Conservation (phyloP, 2,329 filamentous ascomycete species). For the Arachnopeziza araneosa region DNA sequence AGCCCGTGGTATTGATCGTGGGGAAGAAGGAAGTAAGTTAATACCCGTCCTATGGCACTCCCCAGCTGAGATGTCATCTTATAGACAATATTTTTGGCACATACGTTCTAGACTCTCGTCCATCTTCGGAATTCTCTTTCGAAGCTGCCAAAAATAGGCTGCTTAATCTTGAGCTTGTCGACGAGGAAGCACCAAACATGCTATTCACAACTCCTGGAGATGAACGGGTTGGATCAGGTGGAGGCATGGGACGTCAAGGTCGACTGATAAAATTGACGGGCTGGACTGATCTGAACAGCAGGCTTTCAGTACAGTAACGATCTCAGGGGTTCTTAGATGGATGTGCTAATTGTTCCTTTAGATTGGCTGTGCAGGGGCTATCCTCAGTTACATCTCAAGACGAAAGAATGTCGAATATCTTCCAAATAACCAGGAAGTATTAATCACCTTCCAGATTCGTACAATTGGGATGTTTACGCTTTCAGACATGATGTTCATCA, state of each 20-base stretch:
- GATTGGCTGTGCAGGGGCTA: conserved; percentile 80
- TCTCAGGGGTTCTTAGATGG: neutral
- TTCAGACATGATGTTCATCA: conserved; percentile 65
- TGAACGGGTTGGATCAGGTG: conserved; percentile 26
- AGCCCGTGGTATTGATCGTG: conserved; percentile 23
- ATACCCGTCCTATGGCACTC: neutral
- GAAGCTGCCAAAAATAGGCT: conserved; percentile 63
- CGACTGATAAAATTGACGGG: conserved; percentile 64
- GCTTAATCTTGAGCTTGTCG: conserved; percentile 44
- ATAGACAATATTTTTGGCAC: conserved; percentile 35
- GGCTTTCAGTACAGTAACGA: conserved; percentile 50
- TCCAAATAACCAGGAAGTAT: conserved; percentile 50
- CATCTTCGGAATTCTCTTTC: conserved; percentile 67
- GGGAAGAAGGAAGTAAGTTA: conserved; percentile 22
- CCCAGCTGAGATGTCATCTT: neutral
- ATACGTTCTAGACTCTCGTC: conserved; percentile 58
- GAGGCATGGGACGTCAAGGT: conserved; percentile 50
- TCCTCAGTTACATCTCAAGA: conserved; percentile 73
- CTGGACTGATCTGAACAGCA: conserved; percentile 68
- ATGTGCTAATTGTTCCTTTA: conserved; percentile 13
- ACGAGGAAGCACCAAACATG: conserved; percentile 41
- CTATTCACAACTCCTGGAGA: conserved; percentile 59
- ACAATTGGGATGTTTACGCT: conserved; percentile 72
- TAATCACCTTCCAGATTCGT: conserved; percentile 53
- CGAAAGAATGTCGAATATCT: conserved; percentile 57